Conservation (phyloP, 1,284 basidiomycete genomes). For the Spongispora temasekensis region DNA sequence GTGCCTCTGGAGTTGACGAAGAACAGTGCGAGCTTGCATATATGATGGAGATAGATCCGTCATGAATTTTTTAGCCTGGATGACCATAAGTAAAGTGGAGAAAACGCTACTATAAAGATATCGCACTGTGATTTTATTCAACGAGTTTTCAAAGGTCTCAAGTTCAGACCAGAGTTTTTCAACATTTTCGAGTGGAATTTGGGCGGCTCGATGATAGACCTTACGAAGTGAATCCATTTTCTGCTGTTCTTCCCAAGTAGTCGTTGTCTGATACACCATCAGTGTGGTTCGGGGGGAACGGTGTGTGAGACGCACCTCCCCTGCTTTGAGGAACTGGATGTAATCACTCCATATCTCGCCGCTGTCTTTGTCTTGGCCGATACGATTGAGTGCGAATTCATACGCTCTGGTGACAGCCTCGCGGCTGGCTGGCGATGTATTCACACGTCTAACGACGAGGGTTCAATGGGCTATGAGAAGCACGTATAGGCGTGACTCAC, state of each 20-base stretch:
- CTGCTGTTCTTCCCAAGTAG: conserved; percentile 94
- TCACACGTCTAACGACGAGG: conserved; percentile 47
- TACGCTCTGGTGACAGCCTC: conserved; percentile 86
- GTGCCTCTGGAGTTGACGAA: conserved; percentile 82
- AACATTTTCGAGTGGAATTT: conserved; percentile 92
- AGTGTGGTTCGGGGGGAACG: conserved; percentile 8
- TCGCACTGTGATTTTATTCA: conserved; percentile 86
- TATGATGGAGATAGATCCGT: conserved; percentile 81
- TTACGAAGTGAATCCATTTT: conserved; percentile 93
- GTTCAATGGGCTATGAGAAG: conserved; percentile 13
- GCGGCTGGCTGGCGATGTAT: conserved; percentile 58
- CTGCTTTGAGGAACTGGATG: conserved; percentile 83
- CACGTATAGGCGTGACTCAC: conserved; percentile 41
- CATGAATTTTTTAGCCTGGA: conserved; percentile 90
- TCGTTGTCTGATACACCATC: conserved; percentile 50
- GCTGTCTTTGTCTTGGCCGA: conserved; percentile 84
- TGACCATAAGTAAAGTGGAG: conserved; percentile 11
- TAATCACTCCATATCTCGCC: conserved; percentile 77
- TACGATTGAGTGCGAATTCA: conserved; percentile 89
- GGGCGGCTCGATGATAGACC: conserved; percentile 91
- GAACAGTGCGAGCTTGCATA: conserved; percentile 91
- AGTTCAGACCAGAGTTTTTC: conserved; percentile 95
- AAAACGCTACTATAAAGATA: neutral
- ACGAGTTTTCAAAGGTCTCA: conserved; percentile 88
- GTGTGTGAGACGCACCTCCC: conserved; percentile 55